Conservation (phyloP, 2,329 filamentous ascomycete genomes). For the Ascosphaera apis region DNA sequence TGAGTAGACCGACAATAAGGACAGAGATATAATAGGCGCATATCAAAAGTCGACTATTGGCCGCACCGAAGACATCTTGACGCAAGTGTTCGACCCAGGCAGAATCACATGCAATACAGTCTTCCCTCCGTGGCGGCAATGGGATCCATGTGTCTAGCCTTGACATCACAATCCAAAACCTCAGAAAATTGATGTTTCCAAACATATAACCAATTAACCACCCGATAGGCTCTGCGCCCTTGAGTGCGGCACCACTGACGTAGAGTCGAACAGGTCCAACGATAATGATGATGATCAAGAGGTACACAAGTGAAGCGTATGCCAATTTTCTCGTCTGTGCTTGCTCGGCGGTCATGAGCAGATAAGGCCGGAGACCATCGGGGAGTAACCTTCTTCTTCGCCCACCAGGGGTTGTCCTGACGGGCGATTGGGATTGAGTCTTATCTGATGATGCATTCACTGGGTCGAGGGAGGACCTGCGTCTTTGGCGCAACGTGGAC, state of each 20-base stretch:
- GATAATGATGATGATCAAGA: conserved; percentile 40
- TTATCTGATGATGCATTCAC: not conserved
- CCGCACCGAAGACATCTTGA: conserved; percentile 41
- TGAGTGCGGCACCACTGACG: conserved; percentile 42
- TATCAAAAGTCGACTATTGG: conserved; percentile 60
- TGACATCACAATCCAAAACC: conserved; percentile 44
- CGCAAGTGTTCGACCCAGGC: conserved; percentile 42
- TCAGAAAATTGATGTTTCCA: conserved; percentile 49
- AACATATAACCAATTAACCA: conserved; percentile 85
- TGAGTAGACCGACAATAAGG: conserved; percentile 44
- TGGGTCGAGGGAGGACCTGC: not conserved
- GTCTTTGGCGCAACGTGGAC: too few relatives aligned
- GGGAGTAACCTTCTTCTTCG: conserved; percentile 43
- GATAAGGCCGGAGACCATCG: conserved; percentile 44
- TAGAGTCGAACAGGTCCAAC: conserved; percentile 48
- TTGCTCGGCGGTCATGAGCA: conserved; percentile 58
- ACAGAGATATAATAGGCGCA: conserved; percentile 50
- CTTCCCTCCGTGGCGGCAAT: conserved; percentile 30
- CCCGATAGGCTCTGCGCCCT: conserved; percentile 58
- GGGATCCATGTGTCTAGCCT: conserved; percentile 55
- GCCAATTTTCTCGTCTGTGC: conserved; percentile 57
- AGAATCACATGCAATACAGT: too few relatives aligned
- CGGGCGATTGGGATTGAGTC: conserved; percentile 5
- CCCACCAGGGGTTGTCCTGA: conserved; percentile 34
- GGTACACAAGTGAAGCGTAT: conserved; percentile 62